Base-by-base conservation (phyloP, 2,329 filamentous ascomycete genomes). In the Knufia fluminis region DNA sequence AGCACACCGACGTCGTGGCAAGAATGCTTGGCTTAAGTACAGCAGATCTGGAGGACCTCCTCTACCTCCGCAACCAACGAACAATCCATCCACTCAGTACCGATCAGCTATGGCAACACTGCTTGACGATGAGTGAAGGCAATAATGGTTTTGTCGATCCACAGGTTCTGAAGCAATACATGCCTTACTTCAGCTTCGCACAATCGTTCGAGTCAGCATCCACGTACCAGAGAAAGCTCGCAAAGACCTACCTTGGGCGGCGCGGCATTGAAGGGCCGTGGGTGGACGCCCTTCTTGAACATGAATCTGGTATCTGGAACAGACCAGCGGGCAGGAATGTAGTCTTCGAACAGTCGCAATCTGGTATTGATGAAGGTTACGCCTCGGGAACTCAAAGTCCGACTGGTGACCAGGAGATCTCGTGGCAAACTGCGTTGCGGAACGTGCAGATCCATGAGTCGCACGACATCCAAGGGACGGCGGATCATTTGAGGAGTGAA, bases 181-280 rank as follows among this genome's bases (percentile, higher is more conserved):
- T 53, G 16, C 26, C 47, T 32, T 50, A 53, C 38, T 45, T 58
- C 40, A 41, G 43, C 9, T 55, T 56, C 17, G 52, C 48, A 19
- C 33, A 38, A 4, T 12, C 14, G 24, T 31, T 38, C 36, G 35
- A 31, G 14, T 24, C n/a, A 23, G 32, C 45, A 8, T 26, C 19
- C 24, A 33, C 8, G 3, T 31, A 39, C n/a, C 45, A 48, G 33
- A 48, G 16, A 20, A 33, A n/a, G 14, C 33, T 48, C 7, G 35
- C 33, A 7, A 8, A 23, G 12, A 19, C 14, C n/a, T 48, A 40
- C 22, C 20, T 40, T n/a, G 8, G 45, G 8, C 33, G 40, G 22
- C 35, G 35, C 17, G 23, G 23, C 12, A 48, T 48, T 22, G 9
- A 28, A n/a, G 45, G 45, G 12, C 12, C 3, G 8, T 38, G 20